Base-by-base conservation (phyloP, 768 basidiomycete genomes). In the Lactarius tabidus region DNA sequence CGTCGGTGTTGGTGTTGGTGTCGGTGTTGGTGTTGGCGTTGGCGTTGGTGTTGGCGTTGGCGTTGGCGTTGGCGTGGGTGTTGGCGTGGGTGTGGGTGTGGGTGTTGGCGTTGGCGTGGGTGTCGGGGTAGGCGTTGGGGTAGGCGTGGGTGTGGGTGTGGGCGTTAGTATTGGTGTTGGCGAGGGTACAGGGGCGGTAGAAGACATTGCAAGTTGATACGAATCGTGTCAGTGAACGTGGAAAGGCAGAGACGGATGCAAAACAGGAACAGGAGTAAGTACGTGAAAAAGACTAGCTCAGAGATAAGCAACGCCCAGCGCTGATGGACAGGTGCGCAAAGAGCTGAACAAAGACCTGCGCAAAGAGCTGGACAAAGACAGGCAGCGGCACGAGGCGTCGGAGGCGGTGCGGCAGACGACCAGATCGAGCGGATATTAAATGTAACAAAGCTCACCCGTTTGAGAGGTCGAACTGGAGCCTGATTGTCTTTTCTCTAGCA, bases 201-300 rank as follows among this genome's bases (percentile, higher is more conserved):
- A 55, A 35, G 73, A 72, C 57, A 75, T 65, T 56, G 52, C 57
- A 9, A 57, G 63, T 36, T 59, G 45, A 31, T 38, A 39, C n/a
- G 29, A 33, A 33, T 39, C 36, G 53, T 38, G 33, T 41, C 59
- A 60, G 45, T 26, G 15, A 52, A 31, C 29, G 64, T 29, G 28
- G 29, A 39, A 8, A 59, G 29, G 28, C 29, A 18, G 29, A 33
- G 31, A 54, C 18, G 20, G 31, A 57, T 9, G 29, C 23, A 51
- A 17, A 52, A 63, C n/a, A 28, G 35, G 56, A 39, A 75, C 62
- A 57, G 73, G 71, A 55, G 6, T 79, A 83, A 67, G 64, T 85
- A n/a, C 15, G 15, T 17, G 17, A 41, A 41, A 41, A 18, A 20
- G 41, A 20, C 41, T 20, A 41, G 6, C 20, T 41, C 39, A 18